A percentile compares a stretch with the other conserved stretches of the same genome.
phyloP scores from a whole-genome alignment of 2,329 filamentous ascomycete species.

The Pseudogymnoascus verrucosus region DNA sequence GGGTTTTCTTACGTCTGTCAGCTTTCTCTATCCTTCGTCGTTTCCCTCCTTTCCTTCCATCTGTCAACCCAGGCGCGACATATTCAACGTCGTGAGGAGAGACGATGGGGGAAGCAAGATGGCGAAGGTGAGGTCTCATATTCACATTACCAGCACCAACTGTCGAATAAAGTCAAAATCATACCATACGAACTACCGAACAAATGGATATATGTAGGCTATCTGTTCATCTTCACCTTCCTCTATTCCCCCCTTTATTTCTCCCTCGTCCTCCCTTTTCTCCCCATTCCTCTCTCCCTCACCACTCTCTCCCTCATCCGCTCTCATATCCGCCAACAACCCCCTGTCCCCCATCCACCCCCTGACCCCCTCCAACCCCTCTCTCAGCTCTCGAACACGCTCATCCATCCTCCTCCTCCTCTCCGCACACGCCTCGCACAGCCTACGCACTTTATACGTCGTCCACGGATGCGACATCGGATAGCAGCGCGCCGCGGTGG shows the following conservation, averaged over 20 bases:
- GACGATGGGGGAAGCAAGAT: neutral
- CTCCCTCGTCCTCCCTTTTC: neutral
- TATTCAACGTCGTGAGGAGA: no score
- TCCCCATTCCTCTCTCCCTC: neutral
- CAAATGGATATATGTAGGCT: neutral
- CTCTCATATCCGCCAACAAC: neutral
- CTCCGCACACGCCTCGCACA: neutral
- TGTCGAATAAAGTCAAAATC: neutral
- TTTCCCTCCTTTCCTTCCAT: neutral
- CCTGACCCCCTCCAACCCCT: neutral
- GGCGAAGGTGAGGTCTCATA: neutral
- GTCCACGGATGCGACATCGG: neutral
- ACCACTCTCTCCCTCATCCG: neutral
- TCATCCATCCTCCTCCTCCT: neutral
- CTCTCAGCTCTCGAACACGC: neutral
- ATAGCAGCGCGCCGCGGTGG: neutral
- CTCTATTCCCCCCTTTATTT: neutral
- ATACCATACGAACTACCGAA: neutral
- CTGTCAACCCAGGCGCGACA: neutral
- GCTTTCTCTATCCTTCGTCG: neutral
- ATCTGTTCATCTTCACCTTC: neutral
- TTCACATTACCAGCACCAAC: neutral
- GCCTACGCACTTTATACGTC: neutral
- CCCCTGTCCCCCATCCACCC: neutral
- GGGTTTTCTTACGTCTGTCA: neutral